Percentiles rank a stretch among this genome's conserved stretches.
Evolutionary conservation across 23 red algal species (phyloP).

Genomic region (Gracilaria gracilis): DNA sequence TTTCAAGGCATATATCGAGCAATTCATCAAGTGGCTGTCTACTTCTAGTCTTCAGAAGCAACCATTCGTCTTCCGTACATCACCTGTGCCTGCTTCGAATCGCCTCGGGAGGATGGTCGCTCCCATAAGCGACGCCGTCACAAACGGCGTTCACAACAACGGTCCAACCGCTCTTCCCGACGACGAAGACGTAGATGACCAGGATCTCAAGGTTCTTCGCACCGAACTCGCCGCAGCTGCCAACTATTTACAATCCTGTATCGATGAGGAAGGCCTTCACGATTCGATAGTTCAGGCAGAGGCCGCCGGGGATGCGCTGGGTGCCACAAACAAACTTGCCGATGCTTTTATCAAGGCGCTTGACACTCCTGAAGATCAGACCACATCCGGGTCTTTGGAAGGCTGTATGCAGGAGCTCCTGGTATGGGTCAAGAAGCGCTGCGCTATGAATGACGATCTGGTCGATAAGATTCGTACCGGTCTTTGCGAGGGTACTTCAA

Average conservation of each 20-base stretch:
- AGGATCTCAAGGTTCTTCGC: conserved; percentile 40
- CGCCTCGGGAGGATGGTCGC: conserved; percentile 1
- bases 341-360: conserved; percentile 64
- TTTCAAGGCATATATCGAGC: neutral
- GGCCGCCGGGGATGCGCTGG: conserved; percentile 24
- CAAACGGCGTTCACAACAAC: conserved; percentile 59
- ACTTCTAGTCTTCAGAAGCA: neutral
- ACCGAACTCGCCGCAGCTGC: conserved; percentile 58
- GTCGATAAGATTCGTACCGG: conserved; percentile 46
- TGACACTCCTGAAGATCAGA: conserved; percentile 22
- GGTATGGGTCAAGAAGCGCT: conserved; percentile 44
- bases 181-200: conserved; percentile 31
- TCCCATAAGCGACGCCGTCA: conserved; percentile 41
- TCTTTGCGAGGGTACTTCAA: conserved; percentile 41
- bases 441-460: conserved; percentile 54
- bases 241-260: conserved; percentile 37
- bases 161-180: conserved; percentile 10
- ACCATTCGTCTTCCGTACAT: conserved; percentile 19
- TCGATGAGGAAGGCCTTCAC: neutral
- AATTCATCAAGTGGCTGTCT: neutral
- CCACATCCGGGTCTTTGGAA: conserved; percentile 44
- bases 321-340: conserved; percentile 30
- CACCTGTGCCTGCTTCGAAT: conserved; percentile 4
- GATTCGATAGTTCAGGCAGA: conserved; percentile 17
- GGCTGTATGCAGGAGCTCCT: conserved; percentile 83